Percentiles rank a stretch among this genome's conserved stretches.
phyloP scores from a whole-genome alignment of 257 asterid species.

The Agastache rugosa region DNA sequence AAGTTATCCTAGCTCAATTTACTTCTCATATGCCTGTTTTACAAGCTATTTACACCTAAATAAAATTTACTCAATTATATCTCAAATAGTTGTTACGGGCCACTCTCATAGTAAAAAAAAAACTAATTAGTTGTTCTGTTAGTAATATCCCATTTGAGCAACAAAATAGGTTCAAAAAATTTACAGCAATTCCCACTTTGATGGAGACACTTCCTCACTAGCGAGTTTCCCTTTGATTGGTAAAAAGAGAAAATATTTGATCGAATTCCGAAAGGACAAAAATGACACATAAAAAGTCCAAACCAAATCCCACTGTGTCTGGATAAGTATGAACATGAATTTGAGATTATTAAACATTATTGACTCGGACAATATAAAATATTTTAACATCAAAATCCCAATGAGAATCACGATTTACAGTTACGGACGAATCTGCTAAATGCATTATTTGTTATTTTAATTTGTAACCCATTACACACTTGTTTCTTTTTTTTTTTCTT shows the following conservation, averaged over 20 bases:
- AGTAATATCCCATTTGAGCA: too few relatives aligned
- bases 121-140: too few relatives aligned
- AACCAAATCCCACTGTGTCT: conserved; percentile 34
- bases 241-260: background rate
- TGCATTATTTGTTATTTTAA: background rate
- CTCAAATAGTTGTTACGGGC: too few relatives aligned
- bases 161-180: too few relatives aligned
- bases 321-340: conserved; percentile 25
- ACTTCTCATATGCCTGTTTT: too few relatives aligned
- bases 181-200: too few relatives aligned
- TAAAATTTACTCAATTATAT: too few relatives aligned
- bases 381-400: conserved; percentile 17
- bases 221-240: background rate
- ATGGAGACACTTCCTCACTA: too few relatives aligned
- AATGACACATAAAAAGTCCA: conserved; percentile 27
- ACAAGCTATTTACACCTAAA: too few relatives aligned
- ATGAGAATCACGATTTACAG: background rate
- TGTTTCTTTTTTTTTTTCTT: too few relatives aligned
- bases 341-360: conserved; percentile 23
- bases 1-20: too few relatives aligned
- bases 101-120: too few relatives aligned
- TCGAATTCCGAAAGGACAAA: background rate
- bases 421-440: background rate
- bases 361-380: conserved; percentile 20
- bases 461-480: background rate